Evolutionary conservation across 192 early-diverging fungal genomes (phyloP), one percentile per base, ranked within the genome.

Genomic region (Mortierella alpina): DNA sequence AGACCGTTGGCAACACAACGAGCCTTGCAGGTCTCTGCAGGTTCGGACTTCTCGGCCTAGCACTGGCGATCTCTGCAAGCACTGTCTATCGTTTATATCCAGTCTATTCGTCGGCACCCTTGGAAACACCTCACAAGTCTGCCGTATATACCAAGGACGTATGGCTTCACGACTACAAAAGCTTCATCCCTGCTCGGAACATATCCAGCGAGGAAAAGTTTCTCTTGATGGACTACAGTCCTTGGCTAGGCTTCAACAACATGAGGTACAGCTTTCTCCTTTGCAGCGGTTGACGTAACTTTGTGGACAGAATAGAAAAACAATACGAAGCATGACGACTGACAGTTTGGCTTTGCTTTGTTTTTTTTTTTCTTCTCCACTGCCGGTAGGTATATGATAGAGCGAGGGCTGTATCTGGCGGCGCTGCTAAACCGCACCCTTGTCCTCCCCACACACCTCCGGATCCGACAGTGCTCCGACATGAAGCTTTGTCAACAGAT

Each of bases 171-270:
- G 54, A 10, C 18, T 56, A 50, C 47, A 50, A 10, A 23, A 63
- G 47, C 11, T 31, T 6, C 18, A 8, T 63, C 5, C 23, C 48
- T 7, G 22, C 6, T 22, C 61, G 61, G 5, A 13, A 10, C 61
- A 50, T 63, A 23, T 7, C 47, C 3, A 40, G 8, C 18, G 65
- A 75, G 11, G 68, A 70, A 49, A 68, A 40, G 31, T 70, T 66
- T 23, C 46, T 77, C n/a, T 46, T 77, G 18, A 64, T 70, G 44
- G 62, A 77, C 7, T 77, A 77, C 11, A 77, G 75, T 54, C 75
- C 75, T 14, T 77, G 75, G 68, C 67, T 70, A 5, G 55, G 68
- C 31, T 70, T 77, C 39, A 70, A 70, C 41, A 77, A 60, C n/a
- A 77, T 70, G 63, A 63, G 75, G 75, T 59, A 66, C 9, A 23